Evolutionary conservation across 176 grass and related monocot genomes (phyloP), one percentile per base, ranked within the genome.

Genomic region (Raddia guianensis): DNA sequence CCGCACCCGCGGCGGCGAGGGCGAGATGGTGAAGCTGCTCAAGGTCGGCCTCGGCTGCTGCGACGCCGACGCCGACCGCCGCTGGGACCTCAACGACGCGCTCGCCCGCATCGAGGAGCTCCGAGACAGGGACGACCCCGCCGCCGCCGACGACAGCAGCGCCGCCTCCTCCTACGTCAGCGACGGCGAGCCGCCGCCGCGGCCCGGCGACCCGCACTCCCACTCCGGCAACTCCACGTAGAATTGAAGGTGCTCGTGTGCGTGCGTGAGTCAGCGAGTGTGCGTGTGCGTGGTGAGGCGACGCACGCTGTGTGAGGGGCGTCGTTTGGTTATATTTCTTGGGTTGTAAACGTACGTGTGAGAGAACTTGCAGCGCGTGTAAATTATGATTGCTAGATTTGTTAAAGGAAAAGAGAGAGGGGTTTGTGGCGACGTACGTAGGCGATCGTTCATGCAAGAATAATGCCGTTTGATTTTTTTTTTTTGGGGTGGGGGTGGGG

Each of bases 11-110:
- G 73, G 80, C 78, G 82, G 52, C 7, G 90, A 93, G 77, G 95
- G 88, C 9, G 92, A 98, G 86, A 98, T 98, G 95, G 47, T 91
- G 9, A 98, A 95, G 86, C 81, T 98, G 66, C 83, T 98, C 81
- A 84, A 86, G 88, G 66, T 98, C 46, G 95, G 90, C 0, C 84
- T 98, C n/a, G 90, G 81, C 0, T 98, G 95, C 86, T 98, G 95
- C 72, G 95, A 98, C 35, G 8, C 65, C 3, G 81, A 98, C 64
- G 80, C 90, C 8, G 63, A 13, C 4, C 77, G 19, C 14, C 83
- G 92, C 1, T 95, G 92, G 92, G 92, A 89, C 16, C 27, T 95
- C 72, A 66, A 59, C 12, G 86, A 82, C 21, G 92, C 84, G 0
- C 33, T 98, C 40, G 78, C 68, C 1, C 85, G 81, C 79, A 93